Evolutionary conservation across 1,139 yeast genomes (phyloP).

Genomic region (Geotrichum cucujoidarum): DNA sequence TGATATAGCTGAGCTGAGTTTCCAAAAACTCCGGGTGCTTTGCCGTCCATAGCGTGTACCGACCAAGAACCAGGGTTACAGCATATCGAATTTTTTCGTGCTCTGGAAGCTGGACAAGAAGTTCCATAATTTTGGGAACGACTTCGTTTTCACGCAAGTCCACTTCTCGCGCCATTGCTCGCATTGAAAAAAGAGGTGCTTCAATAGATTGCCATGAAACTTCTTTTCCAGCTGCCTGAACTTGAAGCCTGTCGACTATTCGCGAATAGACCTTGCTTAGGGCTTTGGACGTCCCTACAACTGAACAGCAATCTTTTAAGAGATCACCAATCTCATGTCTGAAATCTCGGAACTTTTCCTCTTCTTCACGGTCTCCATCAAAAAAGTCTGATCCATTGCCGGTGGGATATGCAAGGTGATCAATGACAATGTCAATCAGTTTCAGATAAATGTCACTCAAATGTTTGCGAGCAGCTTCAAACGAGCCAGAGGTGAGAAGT

Average conservation of each 20-base stretch:
- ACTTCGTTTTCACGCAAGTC: conserved; percentile 60
- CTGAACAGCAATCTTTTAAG: conserved; percentile 87
- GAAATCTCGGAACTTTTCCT: conserved; percentile 88
- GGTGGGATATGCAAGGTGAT: conserved; percentile 71
- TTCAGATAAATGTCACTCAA: conserved; percentile 59
- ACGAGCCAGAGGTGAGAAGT: conserved; percentile 59
- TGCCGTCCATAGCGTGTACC: conserved; percentile 94
- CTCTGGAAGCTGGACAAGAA: conserved; percentile 68
- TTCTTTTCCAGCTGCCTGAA: conserved; percentile 30
- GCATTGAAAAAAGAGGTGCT: conserved; percentile 81
- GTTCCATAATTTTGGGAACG: conserved; percentile 73
- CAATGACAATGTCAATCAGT: conserved; percentile 62
- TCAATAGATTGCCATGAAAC: conserved; percentile 79
- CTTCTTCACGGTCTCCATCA: conserved; percentile 67
- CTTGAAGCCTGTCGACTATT: conserved; percentile 43
- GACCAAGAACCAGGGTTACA: conserved; percentile 84
- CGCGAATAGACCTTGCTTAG: conserved; percentile 56
- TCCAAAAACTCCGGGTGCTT: conserved; percentile 78
- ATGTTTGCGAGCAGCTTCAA: conserved; percentile 52
- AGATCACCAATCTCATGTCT: conserved; percentile 97
- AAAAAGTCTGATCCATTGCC: conserved; percentile 44
- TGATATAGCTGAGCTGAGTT: conserved; percentile 78
- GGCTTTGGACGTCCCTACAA: conserved; percentile 71
- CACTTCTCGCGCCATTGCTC: conserved; percentile 94
- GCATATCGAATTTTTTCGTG: conserved; percentile 87